phyloP scores from a whole-genome alignment of 345 rosid species.

The Carallia brachiata region DNA sequence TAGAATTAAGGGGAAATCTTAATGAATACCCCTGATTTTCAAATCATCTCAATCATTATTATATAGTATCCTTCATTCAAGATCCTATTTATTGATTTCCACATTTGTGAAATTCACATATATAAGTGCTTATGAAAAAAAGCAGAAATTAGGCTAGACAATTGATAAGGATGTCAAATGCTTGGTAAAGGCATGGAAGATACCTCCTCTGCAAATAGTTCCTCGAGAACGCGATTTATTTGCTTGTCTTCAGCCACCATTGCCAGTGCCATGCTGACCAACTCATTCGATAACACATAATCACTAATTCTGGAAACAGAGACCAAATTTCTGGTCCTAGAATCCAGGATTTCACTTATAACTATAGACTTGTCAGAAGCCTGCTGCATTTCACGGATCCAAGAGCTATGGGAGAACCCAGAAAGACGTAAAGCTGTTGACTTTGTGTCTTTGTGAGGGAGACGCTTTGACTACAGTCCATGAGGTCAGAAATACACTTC shows the following conservation, averaged over 20 bases:
- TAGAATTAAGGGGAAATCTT: too few relatives aligned
- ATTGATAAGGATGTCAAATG: not conserved
- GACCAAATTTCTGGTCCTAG: constrained; percentile 90
- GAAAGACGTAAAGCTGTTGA: constrained; percentile 39
- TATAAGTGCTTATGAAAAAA: too few relatives aligned
- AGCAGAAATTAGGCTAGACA: too few relatives aligned
- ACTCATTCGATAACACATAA: constrained; percentile 82
- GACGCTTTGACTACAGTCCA: constrained; percentile 72
- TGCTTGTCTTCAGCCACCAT: constrained; percentile 97
- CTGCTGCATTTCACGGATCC: constrained; percentile 94
- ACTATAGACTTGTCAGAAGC: constrained; percentile 84
- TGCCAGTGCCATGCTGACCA: constrained; percentile 94
- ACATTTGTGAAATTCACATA: too few relatives aligned
- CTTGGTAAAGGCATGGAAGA: not conserved
- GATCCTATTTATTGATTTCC: too few relatives aligned
- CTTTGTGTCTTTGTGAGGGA: constrained; percentile 61
- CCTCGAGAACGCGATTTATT: constrained; percentile 90
- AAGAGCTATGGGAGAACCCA: constrained; percentile 78
- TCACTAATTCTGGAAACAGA: constrained; percentile 93
- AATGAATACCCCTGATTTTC: too few relatives aligned
- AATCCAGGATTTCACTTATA: constrained; percentile 87
- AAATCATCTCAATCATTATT: too few relatives aligned
- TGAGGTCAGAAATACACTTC: not conserved
- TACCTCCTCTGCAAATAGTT: constrained; percentile 86
- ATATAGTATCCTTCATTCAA: too few relatives aligned